Evolutionary conservation across 1,284 basidiomycete species (phyloP).

Genomic region (Apiotrichum veenhuisii): DNA sequence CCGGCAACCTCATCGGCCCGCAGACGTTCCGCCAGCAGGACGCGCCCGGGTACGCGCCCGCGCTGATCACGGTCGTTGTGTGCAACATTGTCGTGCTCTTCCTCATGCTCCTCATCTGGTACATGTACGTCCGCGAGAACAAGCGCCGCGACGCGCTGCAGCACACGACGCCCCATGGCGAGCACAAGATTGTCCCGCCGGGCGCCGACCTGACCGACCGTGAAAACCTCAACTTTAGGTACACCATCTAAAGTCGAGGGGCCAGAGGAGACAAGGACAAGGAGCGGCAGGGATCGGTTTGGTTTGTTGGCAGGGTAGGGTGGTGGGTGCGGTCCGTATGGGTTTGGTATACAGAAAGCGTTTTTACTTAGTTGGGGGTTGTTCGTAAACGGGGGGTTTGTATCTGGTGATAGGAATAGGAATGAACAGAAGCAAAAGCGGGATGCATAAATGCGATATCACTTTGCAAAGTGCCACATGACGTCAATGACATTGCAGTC

Average conservation of each 20-base stretch:
- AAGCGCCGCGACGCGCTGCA: neutral
- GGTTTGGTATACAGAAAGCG: too few species aligned
- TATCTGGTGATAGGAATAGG: too few species aligned
- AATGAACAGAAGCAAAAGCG: too few species aligned
- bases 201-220: slow-evolving; percentile 2
- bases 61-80: slow-evolving; percentile 1
- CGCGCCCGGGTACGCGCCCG: slow-evolving; percentile 5
- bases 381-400: too few species aligned
- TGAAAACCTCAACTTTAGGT: slow-evolving; percentile 2
- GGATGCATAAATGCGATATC: too few species aligned
- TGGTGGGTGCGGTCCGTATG: too few species aligned
- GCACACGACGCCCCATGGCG: neutral
- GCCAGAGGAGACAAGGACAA: neutral
- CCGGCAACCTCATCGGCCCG: slow-evolving; percentile 12
- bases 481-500: too few species aligned
- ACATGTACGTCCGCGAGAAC: neutral
- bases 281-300: too few species aligned
- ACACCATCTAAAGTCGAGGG: neutral
- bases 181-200: neutral
- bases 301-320: too few species aligned
- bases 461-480: too few species aligned
- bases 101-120: neutral
- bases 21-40: slow-evolving; percentile 13
- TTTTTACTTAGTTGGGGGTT: too few species aligned
- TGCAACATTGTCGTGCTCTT: neutral